phyloP scores from a whole-genome alignment of 345 rosid species.

The Eucalyptus virginea region DNA sequence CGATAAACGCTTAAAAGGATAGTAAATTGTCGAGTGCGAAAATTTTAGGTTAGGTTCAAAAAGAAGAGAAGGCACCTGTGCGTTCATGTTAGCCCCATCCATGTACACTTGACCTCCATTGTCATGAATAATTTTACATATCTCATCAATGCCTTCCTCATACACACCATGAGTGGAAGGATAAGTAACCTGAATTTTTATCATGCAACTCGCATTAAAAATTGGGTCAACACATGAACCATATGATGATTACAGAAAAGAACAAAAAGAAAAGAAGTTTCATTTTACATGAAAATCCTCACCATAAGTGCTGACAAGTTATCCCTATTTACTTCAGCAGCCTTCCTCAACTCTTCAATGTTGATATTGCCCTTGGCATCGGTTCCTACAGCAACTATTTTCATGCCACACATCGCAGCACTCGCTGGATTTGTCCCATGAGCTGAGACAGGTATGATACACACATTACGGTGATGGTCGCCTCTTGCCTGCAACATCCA shows the following conservation, averaged over 20 bases:
- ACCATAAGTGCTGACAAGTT: slow-evolving; percentile 93
- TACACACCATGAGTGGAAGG: slow-evolving; percentile 98
- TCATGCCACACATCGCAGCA: slow-evolving; percentile 99
- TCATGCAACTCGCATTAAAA: neutral
- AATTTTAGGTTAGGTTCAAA: neutral
- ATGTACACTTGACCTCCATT: slow-evolving; percentile 99
- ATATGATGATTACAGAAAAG: neutral
- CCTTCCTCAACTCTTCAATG: slow-evolving; percentile 78
- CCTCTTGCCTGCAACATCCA: slow-evolving; percentile 68
- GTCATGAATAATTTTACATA: slow-evolving; percentile 84
- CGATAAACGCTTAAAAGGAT: neutral
- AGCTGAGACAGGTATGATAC: slow-evolving; percentile 98
- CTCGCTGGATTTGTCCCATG: slow-evolving; percentile 99
- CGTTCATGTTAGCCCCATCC: slow-evolving; percentile 99
- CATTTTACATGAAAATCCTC: neutral
- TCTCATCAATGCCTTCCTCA: slow-evolving; percentile 95
- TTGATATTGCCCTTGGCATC: slow-evolving; percentile 98
- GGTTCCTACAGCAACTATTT: slow-evolving; percentile 87
- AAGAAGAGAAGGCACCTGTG: slow-evolving; percentile 45
- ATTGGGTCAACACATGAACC: neutral
- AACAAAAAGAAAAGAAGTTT: neutral
- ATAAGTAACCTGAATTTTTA: slow-evolving; percentile 62
- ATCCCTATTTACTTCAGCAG: slow-evolving; percentile 86
- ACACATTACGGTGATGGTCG: slow-evolving; percentile 91
- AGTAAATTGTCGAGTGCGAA: neutral